Base-by-base conservation (phyloP, 768 basidiomycete genomes). In the Serendipita sp. region DNA sequence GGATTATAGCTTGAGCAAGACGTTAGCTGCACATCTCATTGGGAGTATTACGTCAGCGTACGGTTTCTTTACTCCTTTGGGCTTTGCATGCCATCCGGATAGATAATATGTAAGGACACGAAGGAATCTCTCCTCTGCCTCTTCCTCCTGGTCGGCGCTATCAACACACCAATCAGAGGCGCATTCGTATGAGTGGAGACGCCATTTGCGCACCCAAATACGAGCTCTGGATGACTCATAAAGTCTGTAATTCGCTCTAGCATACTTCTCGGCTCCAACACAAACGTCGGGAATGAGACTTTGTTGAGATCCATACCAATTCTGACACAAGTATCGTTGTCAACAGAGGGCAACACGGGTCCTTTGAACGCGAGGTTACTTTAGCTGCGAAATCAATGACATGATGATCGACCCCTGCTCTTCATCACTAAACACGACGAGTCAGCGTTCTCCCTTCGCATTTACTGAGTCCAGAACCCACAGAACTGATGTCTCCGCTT, bases 21-120 rank as follows among this genome's bases (percentile, higher is more conserved):
- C 8, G 48, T 40, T 13, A 40, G 13, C 13, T 40, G 40, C 48
- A 8, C 6, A 5, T 5, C 6, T 18, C 6, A 50, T 18, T n/a
- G 48, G n/a, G 29, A 50, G n/a, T 50, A 50, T 5, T 50, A 66
- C n/a, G n/a, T 29, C 29, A 18, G 78, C 88, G 75, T 70, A 93
- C 83, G 95, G 95, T 76, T 99, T 99, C 87, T 99, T 99, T 66
- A 98, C 96, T 63, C 93, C 96, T 76, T 89, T 94, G 68, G 96
- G 94, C 75, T 97, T 97, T 77, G 97, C 94, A 75, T 98, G 96
- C 96, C 96, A 99, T 27, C 96, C 96, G n/a, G 90, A 87, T 53
- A 99, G 85, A 73, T 97, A 99, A 73, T 94, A 96, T 67, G 88
- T 87, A 37, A 97, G 79, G 1, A 98, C 91, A 60, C 84, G 81